These are phyloP conservation scores for Neopestalotiopsis sp. DNA, from an alignment of 2,329 filamentous ascomycete genomes.

Conservation along the genomic window DNA sequence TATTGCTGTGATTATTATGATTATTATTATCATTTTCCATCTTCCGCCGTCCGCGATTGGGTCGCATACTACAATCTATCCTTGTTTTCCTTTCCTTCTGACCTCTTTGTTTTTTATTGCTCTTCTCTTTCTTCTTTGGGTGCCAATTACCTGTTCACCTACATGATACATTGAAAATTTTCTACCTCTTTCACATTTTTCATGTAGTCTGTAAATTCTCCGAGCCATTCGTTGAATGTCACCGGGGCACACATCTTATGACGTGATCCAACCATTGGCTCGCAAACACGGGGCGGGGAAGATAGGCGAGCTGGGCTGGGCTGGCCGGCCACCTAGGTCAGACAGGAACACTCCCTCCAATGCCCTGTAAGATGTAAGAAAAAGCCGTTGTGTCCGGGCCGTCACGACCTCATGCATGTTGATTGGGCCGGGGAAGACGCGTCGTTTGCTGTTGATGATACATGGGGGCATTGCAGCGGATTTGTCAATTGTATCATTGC, in stretches of 20 bases:
- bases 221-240: neutral
- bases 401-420: slow-evolving; percentile 3
- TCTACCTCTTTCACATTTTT: too few species aligned
- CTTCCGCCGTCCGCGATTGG: neutral
- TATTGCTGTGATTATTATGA: neutral
- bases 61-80: neutral
- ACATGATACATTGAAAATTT: neutral
- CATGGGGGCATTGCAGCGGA: neutral
- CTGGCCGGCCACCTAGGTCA: too few species aligned
- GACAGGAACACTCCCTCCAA: too few species aligned
- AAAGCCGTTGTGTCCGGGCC: slow-evolving; percentile 3
- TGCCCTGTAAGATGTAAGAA: too few species aligned
- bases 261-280: neutral
- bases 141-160: neutral
- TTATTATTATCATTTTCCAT: neutral
- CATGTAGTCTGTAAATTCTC: neutral
- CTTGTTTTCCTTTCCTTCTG: neutral
- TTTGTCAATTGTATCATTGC: too few species aligned
- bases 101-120: neutral
- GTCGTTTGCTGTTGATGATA: neutral
- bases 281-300: neutral
- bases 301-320: neutral
- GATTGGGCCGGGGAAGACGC: slow-evolving; percentile 6
- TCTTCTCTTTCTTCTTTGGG: neutral
- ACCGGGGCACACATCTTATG: neutral